Conservation (phyloP, 169 alveolate species). For the Eimeria necatrix region DNA sequence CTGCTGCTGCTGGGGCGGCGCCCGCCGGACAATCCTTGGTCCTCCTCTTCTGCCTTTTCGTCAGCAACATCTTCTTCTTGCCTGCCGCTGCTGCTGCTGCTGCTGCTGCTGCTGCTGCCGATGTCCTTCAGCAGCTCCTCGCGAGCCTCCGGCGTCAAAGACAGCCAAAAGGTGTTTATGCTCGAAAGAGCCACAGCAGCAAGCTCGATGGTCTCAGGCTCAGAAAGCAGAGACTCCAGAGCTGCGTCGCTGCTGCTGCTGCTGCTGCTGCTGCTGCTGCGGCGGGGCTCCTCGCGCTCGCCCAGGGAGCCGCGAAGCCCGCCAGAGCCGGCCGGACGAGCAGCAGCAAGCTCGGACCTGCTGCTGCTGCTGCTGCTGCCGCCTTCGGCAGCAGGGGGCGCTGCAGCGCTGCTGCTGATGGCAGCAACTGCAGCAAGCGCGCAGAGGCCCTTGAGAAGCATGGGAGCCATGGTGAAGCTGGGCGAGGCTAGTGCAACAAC, state of each 20-base stretch:
- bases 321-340: not conserved
- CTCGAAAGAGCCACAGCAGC: constrained; percentile 54
- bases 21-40: not conserved
- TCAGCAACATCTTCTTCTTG: too few species aligned
- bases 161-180: constrained; percentile 55
- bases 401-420: not conserved
- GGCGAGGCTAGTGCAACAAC: not conserved
- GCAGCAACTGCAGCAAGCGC: constrained; percentile 29
- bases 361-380: constrained; percentile 13
- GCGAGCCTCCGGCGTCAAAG: constrained; percentile 53
- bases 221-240: not conserved
- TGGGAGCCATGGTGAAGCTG: not conserved
- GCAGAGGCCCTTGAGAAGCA: constrained; percentile 16
- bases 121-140: constrained; percentile 7
- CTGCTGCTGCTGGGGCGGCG: constrained; percentile 39
- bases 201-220: constrained; percentile 52
- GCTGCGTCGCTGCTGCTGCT: constrained; percentile 4
- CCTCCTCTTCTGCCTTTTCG: not conserved
- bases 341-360: not conserved
- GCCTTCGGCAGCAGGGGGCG: not conserved
- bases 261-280: not conserved
- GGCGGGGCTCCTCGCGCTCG: not conserved
- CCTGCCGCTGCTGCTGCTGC: constrained; percentile 6
- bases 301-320: not conserved
- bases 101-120: not conserved